These are phyloP conservation scores for Penicillium flavigenum DNA, from an alignment of 495 filamentous ascomycete species.

Conservation along the genomic window DNA sequence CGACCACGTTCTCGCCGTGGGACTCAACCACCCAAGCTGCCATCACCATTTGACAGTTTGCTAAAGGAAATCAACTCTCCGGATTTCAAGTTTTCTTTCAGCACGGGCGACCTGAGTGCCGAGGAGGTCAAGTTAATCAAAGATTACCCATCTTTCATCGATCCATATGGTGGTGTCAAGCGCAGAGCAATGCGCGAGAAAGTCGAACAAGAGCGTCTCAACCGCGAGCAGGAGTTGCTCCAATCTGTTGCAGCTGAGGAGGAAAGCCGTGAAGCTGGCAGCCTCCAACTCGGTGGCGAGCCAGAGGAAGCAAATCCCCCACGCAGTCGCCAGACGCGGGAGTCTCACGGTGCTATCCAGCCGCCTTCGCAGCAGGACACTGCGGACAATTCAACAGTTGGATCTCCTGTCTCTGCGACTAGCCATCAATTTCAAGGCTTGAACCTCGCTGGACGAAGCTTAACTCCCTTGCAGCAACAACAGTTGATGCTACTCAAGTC, in stretches of 20 bases:
- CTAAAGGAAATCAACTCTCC: conserved; percentile 57
- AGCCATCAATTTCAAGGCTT: conserved; percentile 54
- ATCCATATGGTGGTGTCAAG: conserved; percentile 71
- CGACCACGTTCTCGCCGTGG: conserved; percentile 18
- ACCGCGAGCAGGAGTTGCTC: conserved; percentile 59
- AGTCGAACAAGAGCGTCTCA: conserved; percentile 59
- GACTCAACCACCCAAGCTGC: conserved; percentile 24
- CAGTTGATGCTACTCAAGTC: conserved; percentile 67
- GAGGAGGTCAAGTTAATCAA: conserved; percentile 58
- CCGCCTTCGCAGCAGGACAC: conserved; percentile 70
- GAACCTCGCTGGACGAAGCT: conserved; percentile 62
- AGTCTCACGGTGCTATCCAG: conserved; percentile 62
- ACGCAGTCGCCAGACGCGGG: conserved; percentile 50
- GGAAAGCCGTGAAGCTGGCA: conserved; percentile 71
- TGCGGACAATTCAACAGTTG: conserved; percentile 45
- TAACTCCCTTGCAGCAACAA: conserved; percentile 81
- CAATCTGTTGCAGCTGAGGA: conserved; percentile 53
- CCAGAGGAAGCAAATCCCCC: conserved; percentile 65
- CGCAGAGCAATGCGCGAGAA: conserved; percentile 70
- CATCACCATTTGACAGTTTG: conserved; percentile 44
- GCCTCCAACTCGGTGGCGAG: conserved; percentile 85
- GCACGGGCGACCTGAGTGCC: conserved; percentile 45
- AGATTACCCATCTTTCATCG: conserved; percentile 76
- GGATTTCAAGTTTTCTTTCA: conserved; percentile 62
- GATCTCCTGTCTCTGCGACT: conserved; percentile 48